Percentiles rank a stretch among this genome's conserved stretches.
Evolutionary conservation across 805 yeast species (phyloP).

Genomic region (Suhomyces pyralidae): DNA sequence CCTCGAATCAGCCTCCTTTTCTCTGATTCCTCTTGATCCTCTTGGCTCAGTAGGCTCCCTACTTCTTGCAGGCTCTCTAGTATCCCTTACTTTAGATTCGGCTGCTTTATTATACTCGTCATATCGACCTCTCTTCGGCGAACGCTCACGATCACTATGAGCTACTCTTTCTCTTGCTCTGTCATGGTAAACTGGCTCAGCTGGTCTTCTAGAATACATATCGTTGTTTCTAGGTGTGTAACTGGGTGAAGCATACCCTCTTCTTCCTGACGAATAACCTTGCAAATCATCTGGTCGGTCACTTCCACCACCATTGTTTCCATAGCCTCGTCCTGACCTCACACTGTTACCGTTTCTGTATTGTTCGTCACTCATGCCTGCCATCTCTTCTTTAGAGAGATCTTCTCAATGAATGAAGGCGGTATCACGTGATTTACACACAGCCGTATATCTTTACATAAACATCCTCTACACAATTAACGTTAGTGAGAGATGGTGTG

Average conservation of each 20-base stretch:
- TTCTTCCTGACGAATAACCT: constrained; percentile 5
- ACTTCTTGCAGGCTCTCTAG: too few relatives aligned
- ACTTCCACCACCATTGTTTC: neutral
- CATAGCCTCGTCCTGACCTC: neutral
- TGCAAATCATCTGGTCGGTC: neutral
- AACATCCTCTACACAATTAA: too few relatives aligned
- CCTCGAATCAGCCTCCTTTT: neutral
- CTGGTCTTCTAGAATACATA: constrained; percentile 1
- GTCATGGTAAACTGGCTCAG: constrained; percentile 3
- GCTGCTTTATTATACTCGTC: neutral
- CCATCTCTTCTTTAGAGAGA: neutral
- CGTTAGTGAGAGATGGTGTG: too few relatives aligned
- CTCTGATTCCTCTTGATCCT: neutral
- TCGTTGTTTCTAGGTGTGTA: neutral
- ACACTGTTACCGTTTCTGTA: neutral
- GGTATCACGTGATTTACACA: neutral
- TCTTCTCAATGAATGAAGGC: neutral
- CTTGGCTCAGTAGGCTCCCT: neutral
- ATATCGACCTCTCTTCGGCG: neutral
- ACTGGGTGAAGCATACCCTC: neutral
- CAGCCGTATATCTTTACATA: too few relatives aligned
- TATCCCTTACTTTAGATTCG: neutral
- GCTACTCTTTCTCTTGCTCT: constrained; percentile 7
- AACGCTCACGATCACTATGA: neutral
- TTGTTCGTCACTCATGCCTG: neutral